Base-by-base conservation (phyloP, 495 filamentous ascomycete species). In the Aspergillus affinis region DNA sequence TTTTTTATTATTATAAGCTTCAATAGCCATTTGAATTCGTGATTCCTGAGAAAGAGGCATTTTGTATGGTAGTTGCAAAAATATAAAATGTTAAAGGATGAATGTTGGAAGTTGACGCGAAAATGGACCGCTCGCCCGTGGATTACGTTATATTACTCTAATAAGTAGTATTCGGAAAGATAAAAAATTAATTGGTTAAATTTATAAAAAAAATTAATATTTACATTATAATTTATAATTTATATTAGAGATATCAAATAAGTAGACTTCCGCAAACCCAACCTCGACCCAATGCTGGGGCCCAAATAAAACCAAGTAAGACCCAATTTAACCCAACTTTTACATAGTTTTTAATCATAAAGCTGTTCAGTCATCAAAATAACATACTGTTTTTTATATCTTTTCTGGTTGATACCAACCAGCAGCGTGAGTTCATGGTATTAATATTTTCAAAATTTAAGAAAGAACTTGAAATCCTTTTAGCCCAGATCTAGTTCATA, bases 241-340 rank as follows among this genome's bases (percentile, higher is more conserved):
- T 45, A 9, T 17, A 45, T 45, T 45, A 45, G 8, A 45, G 41
- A 9, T 45, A 8, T 9, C 17, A 8, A 9, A 45, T 17, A 45
- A 7, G 19, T 51, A 51, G 49, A 51, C 49, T 51, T 51, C 49
- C 49, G 49, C 50, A 53, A 5, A 53, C 50, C 50, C 50, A 53
- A 29, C 50, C 50, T 23, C 21, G 50, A 53, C 50, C 50, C 50
- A 53, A 53, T 53, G 21, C 50, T 53, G 50, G 50, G 50, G 23
- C 50, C 50, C 50, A 20, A 53, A 53, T 53, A 53, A 53, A 53
- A 53, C 50, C 50, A 10, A 53, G 4, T 53, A 29, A 29, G 21
- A 53, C 50, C 50, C 21, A 53, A 53, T 26, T 53, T 53, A 23
- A 53, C 50, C 50, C 50, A 53, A 53, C 4, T 29, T 53, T 53